A percentile compares a stretch with the other conserved stretches of the same genome.
These are phyloP conservation scores for Suillus lakei DNA, from an alignment of 768 basidiomycete genomes.

Conservation along the genomic window DNA sequence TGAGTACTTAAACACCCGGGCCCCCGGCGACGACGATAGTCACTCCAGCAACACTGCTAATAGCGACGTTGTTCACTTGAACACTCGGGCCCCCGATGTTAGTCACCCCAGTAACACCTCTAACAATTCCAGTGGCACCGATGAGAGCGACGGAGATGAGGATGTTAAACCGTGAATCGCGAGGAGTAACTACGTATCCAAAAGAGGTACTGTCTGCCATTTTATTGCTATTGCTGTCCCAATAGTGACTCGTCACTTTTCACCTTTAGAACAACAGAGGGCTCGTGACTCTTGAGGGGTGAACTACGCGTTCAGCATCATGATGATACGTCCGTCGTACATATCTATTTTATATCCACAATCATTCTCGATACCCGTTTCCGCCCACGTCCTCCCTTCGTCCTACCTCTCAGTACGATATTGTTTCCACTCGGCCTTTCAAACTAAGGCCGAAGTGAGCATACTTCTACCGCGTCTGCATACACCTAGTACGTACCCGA, in stretches of 20 bases:
- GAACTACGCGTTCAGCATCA: background rate
- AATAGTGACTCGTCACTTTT: too few relatives aligned
- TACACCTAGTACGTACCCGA: too few relatives aligned
- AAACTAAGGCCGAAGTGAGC: background rate
- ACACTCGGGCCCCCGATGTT: background rate
- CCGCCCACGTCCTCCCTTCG: background rate
- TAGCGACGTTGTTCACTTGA: background rate
- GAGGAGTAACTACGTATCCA: background rate
- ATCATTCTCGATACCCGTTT: background rate
- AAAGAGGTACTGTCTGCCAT: too few relatives aligned
- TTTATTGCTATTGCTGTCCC: too few relatives aligned
- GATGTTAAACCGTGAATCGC: background rate
- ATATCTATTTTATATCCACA: too few relatives aligned
- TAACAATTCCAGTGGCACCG: background rate
- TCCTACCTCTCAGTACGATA: background rate
- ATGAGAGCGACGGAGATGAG: background rate
- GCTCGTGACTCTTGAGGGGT: background rate
- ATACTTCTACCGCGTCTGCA: background rate
- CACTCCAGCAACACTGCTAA: background rate
- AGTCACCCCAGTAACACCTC: background rate
- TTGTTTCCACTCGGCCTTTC: background rate
- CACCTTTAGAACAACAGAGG: background rate
- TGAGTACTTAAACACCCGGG: too few relatives aligned
- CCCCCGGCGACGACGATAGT: too few relatives aligned
- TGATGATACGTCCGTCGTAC: background rate